These are phyloP conservation scores for Russula earlei DNA, from an alignment of 768 basidiomycete genomes.

Conservation along the genomic window DNA sequence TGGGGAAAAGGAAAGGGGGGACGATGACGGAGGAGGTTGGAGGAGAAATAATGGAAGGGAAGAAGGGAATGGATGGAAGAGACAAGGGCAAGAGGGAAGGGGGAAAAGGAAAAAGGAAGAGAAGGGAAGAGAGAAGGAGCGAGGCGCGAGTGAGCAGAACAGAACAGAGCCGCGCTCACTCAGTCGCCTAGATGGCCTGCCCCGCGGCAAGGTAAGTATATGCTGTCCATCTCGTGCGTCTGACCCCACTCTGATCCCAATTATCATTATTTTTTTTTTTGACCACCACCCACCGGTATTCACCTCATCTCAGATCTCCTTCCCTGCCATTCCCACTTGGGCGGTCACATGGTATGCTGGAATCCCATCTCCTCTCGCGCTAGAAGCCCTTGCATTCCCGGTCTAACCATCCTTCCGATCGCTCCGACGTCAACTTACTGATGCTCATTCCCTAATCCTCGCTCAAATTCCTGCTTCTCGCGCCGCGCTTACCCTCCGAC, in stretches of 20 bases:
- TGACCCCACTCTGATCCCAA: slow-evolving; percentile 11
- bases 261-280: neutral
- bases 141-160: neutral
- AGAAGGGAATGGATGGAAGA: slow-evolving; percentile 17
- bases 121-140: slow-evolving; percentile 8
- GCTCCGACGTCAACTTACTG: slow-evolving; percentile 12
- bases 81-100: slow-evolving; percentile 21
- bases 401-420: slow-evolving; percentile 9
- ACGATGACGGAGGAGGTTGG: neutral
- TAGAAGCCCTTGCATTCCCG: neutral
- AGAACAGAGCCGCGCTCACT: no score
- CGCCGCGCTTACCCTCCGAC: slow-evolving; percentile 14
- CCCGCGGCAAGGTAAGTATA: no score
- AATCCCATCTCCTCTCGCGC: neutral
- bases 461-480: neutral
- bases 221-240: neutral
- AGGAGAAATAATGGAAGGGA: neutral
- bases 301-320: slow-evolving; percentile 4
- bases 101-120: slow-evolving; percentile 18
- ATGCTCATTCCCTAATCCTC: neutral
- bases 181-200: no score
- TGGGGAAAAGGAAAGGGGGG: neutral
- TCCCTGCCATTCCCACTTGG: neutral
- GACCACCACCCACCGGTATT: neutral
- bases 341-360: slow-evolving; percentile 3